phyloP scores from a whole-genome alignment of 1,139 yeast genomes.

The Geotrichum australiense region DNA sequence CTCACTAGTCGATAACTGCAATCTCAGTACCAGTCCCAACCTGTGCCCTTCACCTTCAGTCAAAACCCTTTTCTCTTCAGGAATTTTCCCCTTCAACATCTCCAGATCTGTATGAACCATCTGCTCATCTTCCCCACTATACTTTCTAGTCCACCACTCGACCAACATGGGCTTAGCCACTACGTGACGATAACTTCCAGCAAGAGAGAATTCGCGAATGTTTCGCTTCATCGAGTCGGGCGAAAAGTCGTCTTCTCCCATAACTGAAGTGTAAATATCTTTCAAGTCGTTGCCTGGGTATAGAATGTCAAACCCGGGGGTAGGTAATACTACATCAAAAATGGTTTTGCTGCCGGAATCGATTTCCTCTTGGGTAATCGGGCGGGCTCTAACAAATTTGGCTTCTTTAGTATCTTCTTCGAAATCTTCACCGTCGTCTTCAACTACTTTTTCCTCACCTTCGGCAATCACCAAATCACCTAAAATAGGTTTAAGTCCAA shows the following conservation, averaged over 20 bases:
- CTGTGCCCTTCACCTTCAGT: slow-evolving; percentile 40
- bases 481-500: slow-evolving; percentile 61
- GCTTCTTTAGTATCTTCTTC: slow-evolving; percentile 58
- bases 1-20: slow-evolving; percentile 79
- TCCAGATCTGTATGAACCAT: slow-evolving; percentile 80
- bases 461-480: slow-evolving; percentile 74
- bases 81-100: slow-evolving; percentile 40
- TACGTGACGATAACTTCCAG: slow-evolving; percentile 84
- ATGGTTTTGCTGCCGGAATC: slow-evolving; percentile 54
- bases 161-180: slow-evolving; percentile 60
- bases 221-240: slow-evolving; percentile 80
- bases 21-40: slow-evolving; percentile 64
- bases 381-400: slow-evolving; percentile 54
- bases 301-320: slow-evolving; percentile 85
- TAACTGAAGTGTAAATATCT: slow-evolving; percentile 59
- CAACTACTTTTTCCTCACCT: slow-evolving; percentile 18
- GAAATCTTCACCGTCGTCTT: slow-evolving; percentile 46
- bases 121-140: slow-evolving; percentile 57
- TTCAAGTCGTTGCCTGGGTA: slow-evolving; percentile 71
- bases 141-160: slow-evolving; percentile 57
- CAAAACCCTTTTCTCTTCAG: slow-evolving; percentile 20
- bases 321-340: slow-evolving; percentile 81
- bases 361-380: slow-evolving; percentile 68
- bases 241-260: slow-evolving; percentile 77
- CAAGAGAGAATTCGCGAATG: slow-evolving; percentile 79